Evolutionary conservation across 495 filamentous ascomycete species (phyloP).

Genomic region (Penicillium soppii): DNA sequence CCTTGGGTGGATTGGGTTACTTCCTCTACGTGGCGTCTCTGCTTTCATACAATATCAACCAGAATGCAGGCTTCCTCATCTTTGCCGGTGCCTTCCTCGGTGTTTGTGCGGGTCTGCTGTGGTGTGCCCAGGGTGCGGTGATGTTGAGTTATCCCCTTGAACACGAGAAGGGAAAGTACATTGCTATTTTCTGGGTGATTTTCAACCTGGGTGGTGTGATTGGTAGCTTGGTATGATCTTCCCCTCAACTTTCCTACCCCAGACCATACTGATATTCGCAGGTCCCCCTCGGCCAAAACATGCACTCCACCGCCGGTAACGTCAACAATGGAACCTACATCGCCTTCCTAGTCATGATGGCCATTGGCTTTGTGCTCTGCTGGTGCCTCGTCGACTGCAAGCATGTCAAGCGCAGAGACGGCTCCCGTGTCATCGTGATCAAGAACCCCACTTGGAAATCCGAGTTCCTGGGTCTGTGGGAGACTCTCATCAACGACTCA

Average conservation of each 20-base stretch:
- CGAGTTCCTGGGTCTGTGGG: slow-evolving; percentile 74
- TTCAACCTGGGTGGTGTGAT: slow-evolving; percentile 94
- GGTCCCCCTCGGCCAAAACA: slow-evolving; percentile 80
- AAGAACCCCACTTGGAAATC: slow-evolving; percentile 80
- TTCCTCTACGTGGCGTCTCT: slow-evolving; percentile 78
- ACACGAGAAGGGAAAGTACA: slow-evolving; percentile 79
- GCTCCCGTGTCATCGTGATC: slow-evolving; percentile 80
- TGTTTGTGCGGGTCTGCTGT: slow-evolving; percentile 81
- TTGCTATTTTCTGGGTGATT: slow-evolving; percentile 91
- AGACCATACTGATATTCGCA: slow-evolving; percentile 14
- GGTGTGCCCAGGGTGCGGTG: slow-evolving; percentile 90
- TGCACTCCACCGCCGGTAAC: slow-evolving; percentile 56
- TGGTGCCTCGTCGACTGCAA: slow-evolving; percentile 74
- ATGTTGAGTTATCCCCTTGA: slow-evolving; percentile 95
- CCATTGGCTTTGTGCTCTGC: slow-evolving; percentile 69
- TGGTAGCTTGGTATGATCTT: slow-evolving; percentile 75
- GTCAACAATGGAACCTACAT: slow-evolving; percentile 87
- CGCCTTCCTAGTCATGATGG: slow-evolving; percentile 87
- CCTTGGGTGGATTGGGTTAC: slow-evolving; percentile 84
- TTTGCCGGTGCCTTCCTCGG: slow-evolving; percentile 60
- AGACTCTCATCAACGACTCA: slow-evolving; percentile 68
- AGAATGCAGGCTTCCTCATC: slow-evolving; percentile 57
- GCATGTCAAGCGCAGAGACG: slow-evolving; percentile 75
- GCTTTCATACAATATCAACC: slow-evolving; percentile 77
- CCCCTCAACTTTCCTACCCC: no score